Percentiles rank a stretch among this genome's conserved stretches.
Evolutionary conservation across 2,329 filamentous ascomycete genomes (phyloP).

Genomic region (Biscogniauxia sp.): DNA sequence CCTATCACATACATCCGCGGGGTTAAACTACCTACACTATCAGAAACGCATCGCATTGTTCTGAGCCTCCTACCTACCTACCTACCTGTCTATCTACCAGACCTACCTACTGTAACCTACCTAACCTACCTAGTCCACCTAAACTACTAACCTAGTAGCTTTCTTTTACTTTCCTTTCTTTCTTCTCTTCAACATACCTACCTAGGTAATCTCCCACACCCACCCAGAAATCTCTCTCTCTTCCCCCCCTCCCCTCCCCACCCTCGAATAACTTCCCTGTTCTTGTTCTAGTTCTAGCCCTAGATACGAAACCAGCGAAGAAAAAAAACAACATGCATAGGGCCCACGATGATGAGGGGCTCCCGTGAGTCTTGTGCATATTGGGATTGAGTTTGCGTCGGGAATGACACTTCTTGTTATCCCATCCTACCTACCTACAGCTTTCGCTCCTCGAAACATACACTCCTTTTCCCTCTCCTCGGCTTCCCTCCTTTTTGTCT

Average conservation of each 20-base stretch:
- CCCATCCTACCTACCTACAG: neutral
- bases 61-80: neutral
- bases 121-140: no score
- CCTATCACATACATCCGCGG: neutral
- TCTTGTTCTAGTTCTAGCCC: neutral
- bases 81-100: no score
- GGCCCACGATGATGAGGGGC: neutral
- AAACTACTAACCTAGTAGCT: no score
- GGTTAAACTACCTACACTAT: no score
- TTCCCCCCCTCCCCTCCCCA: neutral
- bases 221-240: neutral
- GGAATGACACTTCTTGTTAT: neutral
- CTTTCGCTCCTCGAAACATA: neutral
- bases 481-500: slow-evolving; percentile 2
- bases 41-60: neutral
- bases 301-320: neutral
- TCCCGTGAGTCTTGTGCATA: neutral
- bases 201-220: no score
- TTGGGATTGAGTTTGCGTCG: neutral
- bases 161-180: neutral
- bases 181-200: no score
- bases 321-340: neutral
- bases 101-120: no score
- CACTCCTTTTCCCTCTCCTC: neutral
- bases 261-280: neutral